These are phyloP conservation scores for Protomyces inundatus DNA, from an alignment of 1,139 yeast genomes.

Conservation along the genomic window DNA sequence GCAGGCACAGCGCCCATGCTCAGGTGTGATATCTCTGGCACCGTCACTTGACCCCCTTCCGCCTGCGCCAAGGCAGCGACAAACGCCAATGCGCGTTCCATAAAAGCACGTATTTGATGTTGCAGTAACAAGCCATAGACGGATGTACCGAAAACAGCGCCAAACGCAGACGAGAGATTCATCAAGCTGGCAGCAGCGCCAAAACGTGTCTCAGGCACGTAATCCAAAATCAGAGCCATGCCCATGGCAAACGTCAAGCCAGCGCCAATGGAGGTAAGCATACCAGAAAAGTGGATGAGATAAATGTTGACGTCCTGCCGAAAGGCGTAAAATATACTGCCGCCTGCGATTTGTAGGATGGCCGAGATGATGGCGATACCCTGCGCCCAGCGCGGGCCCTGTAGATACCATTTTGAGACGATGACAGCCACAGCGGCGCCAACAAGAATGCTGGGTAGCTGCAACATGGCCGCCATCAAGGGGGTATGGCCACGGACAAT, in stretches of 20 bases:
- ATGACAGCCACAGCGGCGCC: constrained; percentile 5
- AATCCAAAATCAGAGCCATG: constrained; percentile 9
- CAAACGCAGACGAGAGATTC: constrained; percentile 3
- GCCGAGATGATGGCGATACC: constrained; percentile 1
- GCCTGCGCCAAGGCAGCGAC: background rate
- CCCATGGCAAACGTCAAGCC: constrained; percentile 11
- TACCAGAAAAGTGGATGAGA: background rate
- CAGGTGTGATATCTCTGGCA: background rate
- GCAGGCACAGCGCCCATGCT: background rate
- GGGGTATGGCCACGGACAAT: constrained; percentile 3
- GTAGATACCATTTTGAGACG: constrained; percentile 3
- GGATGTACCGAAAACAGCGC: constrained; percentile 15
- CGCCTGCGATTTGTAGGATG: constrained; percentile 4
- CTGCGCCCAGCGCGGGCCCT: constrained; percentile 1
- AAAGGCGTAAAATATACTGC: background rate
- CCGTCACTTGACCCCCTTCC: no score
- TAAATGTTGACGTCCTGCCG: background rate
- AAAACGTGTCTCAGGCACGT: constrained; percentile 8
- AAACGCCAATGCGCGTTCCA: background rate
- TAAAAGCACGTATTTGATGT: background rate
- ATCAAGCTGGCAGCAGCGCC: constrained; percentile 13
- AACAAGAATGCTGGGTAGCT: background rate
- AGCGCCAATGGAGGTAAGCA: constrained; percentile 2
- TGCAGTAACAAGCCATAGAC: constrained; percentile 1
- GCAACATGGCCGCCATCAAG: constrained; percentile 4